A percentile compares a stretch with the other conserved stretches of the same genome.
Evolutionary conservation across 352 stramenopile genomes (phyloP).

Genomic region (Phytophthora megakarya): DNA sequence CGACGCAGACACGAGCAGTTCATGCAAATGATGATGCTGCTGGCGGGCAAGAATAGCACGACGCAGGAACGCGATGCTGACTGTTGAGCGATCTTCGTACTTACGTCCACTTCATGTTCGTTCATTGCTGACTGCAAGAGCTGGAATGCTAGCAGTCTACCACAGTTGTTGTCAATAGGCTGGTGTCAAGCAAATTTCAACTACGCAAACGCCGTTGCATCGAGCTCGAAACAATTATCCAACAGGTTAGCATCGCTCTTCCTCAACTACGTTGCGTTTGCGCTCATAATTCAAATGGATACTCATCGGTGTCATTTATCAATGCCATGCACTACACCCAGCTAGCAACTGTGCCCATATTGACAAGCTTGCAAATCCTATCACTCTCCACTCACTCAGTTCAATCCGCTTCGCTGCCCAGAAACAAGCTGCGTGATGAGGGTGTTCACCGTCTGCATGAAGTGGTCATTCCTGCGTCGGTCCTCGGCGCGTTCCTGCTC

Average conservation of each 20-base stretch:
- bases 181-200: slow-evolving; percentile 38
- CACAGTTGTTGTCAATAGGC: slow-evolving; percentile 40
- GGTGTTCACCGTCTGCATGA: slow-evolving; percentile 43
- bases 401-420: slow-evolving; percentile 27
- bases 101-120: slow-evolving; percentile 30
- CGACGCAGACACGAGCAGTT: slow-evolving; percentile 44
- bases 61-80: slow-evolving; percentile 24
- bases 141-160: slow-evolving; percentile 1
- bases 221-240: slow-evolving; percentile 83
- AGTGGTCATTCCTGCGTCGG: slow-evolving; percentile 36
- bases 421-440: slow-evolving; percentile 36
- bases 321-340: slow-evolving; percentile 13
- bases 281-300: no score
- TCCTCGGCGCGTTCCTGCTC: slow-evolving; percentile 40
- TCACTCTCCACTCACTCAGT: slow-evolving; percentile 13
- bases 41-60: slow-evolving; percentile 30
- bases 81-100: slow-evolving; percentile 17
- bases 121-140: slow-evolving; percentile 17
- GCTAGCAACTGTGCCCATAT: neutral
- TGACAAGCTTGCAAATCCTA: neutral
- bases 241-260: slow-evolving; percentile 14
- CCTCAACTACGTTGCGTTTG: slow-evolving; percentile 1
- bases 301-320: no score
- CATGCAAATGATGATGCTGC: slow-evolving; percentile 49
- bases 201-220: slow-evolving; percentile 45